Evolutionary conservation across 139 green algal genomes (phyloP), one percentile per base, ranked within the genome.

Genomic region (Pleodorina starrii): DNA sequence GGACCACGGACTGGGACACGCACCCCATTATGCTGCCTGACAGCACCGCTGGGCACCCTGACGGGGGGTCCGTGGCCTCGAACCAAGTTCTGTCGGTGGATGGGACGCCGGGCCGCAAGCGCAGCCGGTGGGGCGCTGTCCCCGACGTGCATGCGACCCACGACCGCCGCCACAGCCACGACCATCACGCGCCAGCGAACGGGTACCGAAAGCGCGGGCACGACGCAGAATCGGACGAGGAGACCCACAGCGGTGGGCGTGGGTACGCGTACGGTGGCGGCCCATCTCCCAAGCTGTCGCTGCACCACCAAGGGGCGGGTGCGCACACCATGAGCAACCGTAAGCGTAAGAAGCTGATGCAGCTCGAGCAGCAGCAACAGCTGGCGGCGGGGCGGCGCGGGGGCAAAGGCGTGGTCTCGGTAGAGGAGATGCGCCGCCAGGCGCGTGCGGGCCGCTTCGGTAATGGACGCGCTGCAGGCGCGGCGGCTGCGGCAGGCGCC

Each of bases 391-490:
- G 71, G 3, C 12, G n/a, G 42, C 51, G 38, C 0, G 42, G 68
- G 43, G 43, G 63, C 66, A 36, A 27, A 23, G 21, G 43, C 27
- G 29, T 11, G n/a, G 14, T 35, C n/a, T 85, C 16, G 29, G 74
- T 43, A 23, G 92, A 93, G 57, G 88, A 93, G 90, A 36, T 72
- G 25, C 83, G 79, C 60, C 90, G 92, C 66, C 79, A 74, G 5
- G 71, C 87, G 72, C 78, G 89, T 0, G 90, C 90, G 9, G 91
- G 92, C 5, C 93, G 95, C 1, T 97, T 97, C 90, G 92, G 90
- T 10, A 87, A 86, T 21, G 91, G 91, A 32, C 79, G 73, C 38
- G 93, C 92, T 1, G 21, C 86, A 5, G 92, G 90, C 11, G 86
- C 69, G 0, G 90, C 51, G 68, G 76, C 32, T 0, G 40, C 57